phyloP scores from a whole-genome alignment of 2,329 filamentous ascomycete genomes.

The Orbilia javanica region DNA sequence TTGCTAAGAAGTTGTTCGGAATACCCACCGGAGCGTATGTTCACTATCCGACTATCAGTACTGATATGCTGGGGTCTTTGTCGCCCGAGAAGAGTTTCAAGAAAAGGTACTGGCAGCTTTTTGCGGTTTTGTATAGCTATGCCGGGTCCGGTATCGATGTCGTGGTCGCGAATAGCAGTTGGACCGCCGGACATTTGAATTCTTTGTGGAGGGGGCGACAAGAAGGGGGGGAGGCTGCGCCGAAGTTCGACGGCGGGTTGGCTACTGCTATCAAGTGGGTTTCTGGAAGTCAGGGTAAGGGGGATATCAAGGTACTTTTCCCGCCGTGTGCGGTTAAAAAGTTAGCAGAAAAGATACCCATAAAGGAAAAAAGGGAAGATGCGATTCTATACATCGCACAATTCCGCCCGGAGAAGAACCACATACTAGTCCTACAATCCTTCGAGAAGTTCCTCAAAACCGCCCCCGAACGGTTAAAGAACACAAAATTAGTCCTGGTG shows the following conservation, averaged over 20 bases:
- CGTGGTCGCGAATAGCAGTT: conserved; percentile 97
- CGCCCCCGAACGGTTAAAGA: conserved; percentile 60
- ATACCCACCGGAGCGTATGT: conserved; percentile 93
- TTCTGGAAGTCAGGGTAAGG: conserved; percentile 61
- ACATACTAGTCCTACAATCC: conserved; percentile 84
- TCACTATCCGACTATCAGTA: conserved; percentile 98
- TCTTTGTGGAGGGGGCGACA: conserved; percentile 76
- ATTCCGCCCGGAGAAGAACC: conserved; percentile 97
- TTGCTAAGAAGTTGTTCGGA: conserved; percentile 85
- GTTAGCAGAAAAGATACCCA: conserved; percentile 76
- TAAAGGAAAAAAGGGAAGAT: conserved; percentile 72
- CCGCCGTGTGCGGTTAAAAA: conserved; percentile 92
- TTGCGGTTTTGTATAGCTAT: conserved; percentile 83
- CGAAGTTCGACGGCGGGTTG: conserved; percentile 13
- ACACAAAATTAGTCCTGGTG: conserved; percentile 81
- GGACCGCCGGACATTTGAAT: conserved; percentile 88
- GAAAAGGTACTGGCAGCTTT: conserved; percentile 85
- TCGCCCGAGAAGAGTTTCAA: conserved; percentile 89
- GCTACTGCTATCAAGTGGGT: conserved; percentile 19
- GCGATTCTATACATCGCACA: conserved; percentile 93
- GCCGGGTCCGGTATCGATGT: conserved; percentile 88
- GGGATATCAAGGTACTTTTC: conserved; percentile 76
- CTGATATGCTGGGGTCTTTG: conserved; percentile 91
- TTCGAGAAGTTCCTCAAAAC: conserved; percentile 80
- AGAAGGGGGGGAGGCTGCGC: neutral